Evolutionary conservation across 2,329 filamentous ascomycete species (phyloP), one percentile per base, ranked within the genome.

Genomic region (Stemphylium lycopersici): DNA sequence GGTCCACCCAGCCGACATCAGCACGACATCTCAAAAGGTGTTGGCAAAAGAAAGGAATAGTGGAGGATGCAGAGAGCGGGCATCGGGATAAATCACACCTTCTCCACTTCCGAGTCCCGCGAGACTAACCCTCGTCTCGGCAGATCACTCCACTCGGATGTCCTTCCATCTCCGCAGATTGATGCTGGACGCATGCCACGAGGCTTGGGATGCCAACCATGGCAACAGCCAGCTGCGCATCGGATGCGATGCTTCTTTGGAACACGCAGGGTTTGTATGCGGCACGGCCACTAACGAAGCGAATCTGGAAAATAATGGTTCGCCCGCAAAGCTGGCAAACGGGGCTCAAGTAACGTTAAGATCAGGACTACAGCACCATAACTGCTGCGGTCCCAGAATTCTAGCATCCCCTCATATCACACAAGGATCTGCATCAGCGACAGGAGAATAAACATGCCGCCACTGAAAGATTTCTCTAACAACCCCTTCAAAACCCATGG

Each of bases 1-100:
- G 42, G 62, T 68, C 69, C 68, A 72, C 47, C 61, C 60, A 54
- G 63, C 59, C 57, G 67, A 67, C 69, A 73, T 73, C 58, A 64
- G 61, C 61, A 51, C 64, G 50, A 61, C 61, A 62, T 66, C 37
- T 50, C 57, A 45, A 39, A 48, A 60, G 24, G 36, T 47, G 56
- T 56, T 65, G 52, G 44, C 45, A 65, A 39, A 46, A 49, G 33
- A 41, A 56, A 50, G 50, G 48, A 57, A 63, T 52, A 61, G 59
- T 62, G 61, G 61, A 63, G 55, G 57, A 62, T 52, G 58, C 56
- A 58, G 52, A 43, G 60, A 56, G 58, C 61, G 66, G 65, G 63
- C 61, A 60, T 55, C 62, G 65, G 59, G 56, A 55, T 66, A 65
- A 66, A 65, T 67, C 66, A 53, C 51, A 32, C 46, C 33, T 48